Conservation (phyloP, 768 basidiomycete genomes). For the Mycena olivaceomarginata region DNA sequence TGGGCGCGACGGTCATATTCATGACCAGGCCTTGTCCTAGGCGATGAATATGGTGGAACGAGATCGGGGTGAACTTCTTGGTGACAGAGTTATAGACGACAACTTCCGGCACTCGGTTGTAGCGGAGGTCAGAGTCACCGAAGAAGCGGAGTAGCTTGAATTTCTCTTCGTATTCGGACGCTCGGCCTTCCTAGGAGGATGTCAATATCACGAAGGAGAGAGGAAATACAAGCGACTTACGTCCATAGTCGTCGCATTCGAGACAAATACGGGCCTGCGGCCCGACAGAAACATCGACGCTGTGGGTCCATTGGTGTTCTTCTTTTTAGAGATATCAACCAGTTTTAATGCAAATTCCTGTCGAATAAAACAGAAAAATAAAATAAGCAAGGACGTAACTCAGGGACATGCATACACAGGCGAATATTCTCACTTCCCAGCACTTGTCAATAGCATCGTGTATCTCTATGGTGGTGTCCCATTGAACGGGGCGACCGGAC, state of each 20-base stretch:
- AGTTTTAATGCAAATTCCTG: background rate
- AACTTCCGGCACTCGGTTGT: background rate
- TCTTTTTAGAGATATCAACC: background rate
- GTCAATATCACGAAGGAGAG: background rate
- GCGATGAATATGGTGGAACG: background rate
- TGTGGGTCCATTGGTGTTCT: background rate
- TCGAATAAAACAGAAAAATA: background rate
- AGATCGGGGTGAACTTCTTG: background rate
- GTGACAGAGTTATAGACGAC: background rate
- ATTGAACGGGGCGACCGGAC: background rate
- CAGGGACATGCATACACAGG: too few relatives aligned
- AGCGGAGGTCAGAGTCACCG: background rate
- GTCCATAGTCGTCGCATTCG: background rate
- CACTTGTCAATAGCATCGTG: background rate
- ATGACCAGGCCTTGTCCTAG: background rate
- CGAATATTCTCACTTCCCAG: background rate
- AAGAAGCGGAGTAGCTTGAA: background rate
- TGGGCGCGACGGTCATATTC: background rate
- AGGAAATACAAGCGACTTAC: background rate
- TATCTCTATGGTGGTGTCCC: background rate
- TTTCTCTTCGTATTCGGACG: background rate
- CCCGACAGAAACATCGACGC: background rate
- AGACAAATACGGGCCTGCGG: background rate
- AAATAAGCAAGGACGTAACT: background rate
- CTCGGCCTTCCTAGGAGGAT: background rate